These are phyloP conservation scores for Elongisporangium prolatum DNA, from an alignment of 352 stramenopile species.

Conservation along the genomic window DNA sequence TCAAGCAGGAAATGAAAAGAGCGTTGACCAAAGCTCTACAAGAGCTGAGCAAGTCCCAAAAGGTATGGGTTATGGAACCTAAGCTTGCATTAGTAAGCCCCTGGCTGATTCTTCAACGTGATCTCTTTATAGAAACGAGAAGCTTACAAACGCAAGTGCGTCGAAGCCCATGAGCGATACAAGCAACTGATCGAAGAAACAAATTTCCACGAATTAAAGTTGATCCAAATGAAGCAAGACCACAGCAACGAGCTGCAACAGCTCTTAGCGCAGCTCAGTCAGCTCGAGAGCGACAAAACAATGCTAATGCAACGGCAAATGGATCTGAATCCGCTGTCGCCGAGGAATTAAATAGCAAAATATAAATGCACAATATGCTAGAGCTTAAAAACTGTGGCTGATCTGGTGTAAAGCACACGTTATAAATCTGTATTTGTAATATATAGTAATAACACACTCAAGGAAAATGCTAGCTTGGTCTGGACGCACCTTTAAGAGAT, in stretches of 20 bases:
- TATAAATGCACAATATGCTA: not conserved
- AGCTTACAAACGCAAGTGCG: conserved; percentile 77
- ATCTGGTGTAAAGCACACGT: not conserved
- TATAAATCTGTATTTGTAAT: not conserved
- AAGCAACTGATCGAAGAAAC: conserved; percentile 46
- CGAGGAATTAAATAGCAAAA: not conserved
- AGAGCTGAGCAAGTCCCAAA: conserved; percentile 60
- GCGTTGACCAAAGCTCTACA: conserved; percentile 54
- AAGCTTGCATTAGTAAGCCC: no score
- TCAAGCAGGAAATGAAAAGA: conserved; percentile 52
- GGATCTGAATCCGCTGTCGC: conserved; percentile 11
- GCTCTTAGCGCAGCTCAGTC: conserved; percentile 55
- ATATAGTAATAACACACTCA: conserved; percentile 2
- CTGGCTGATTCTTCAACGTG: not conserved
- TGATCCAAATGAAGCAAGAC: conserved; percentile 54
- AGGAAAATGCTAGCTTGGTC: not conserved
- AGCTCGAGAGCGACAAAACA: conserved; percentile 68
- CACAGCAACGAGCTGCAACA: conserved; percentile 57
- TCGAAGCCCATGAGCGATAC: conserved; percentile 73
- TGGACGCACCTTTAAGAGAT: not conserved
- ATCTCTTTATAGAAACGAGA: conserved; percentile 50
- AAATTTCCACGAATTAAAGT: conserved; percentile 30
- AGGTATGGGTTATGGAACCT: conserved; percentile 34
- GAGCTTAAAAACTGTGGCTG: not conserved
- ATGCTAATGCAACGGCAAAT: conserved; percentile 50